Evolutionary conservation across 768 basidiomycete genomes (phyloP).

Genomic region (Suillus subluteus): DNA sequence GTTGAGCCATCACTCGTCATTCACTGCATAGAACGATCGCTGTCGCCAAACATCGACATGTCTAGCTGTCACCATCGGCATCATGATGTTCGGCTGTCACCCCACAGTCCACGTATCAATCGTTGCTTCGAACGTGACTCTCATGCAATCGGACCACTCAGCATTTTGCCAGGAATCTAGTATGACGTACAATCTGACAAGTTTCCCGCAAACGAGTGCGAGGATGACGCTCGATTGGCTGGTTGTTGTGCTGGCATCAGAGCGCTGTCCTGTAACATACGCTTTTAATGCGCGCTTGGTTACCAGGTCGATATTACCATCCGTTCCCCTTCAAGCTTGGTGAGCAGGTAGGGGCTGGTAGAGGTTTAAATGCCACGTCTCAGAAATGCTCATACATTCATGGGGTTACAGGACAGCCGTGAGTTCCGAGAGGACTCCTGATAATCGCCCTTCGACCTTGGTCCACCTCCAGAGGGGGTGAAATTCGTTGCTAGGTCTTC

Average conservation of each 20-base stretch:
- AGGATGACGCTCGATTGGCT: background rate
- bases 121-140: background rate
- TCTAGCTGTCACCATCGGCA: background rate
- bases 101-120: background rate
- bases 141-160: too few relatives aligned
- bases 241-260: constrained; percentile 3
- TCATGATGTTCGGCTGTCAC: background rate
- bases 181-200: background rate
- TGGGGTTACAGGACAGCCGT: background rate
- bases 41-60: background rate
- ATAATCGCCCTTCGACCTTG: background rate
- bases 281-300: background rate
- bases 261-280: background rate
- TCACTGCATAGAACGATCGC: background rate
- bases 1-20: background rate
- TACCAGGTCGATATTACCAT: background rate
- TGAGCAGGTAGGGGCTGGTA: background rate
- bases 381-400: background rate
- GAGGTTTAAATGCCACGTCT: background rate
- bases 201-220: background rate
- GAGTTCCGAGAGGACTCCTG: background rate
- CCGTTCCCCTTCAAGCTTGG: background rate
- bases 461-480: background rate
- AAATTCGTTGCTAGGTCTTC: too few relatives aligned
- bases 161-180: background rate